Percentiles rank a stretch among this genome's conserved stretches.
phyloP scores from a whole-genome alignment of 805 yeast species.

The Vanderwaltozyma yarrowii region DNA sequence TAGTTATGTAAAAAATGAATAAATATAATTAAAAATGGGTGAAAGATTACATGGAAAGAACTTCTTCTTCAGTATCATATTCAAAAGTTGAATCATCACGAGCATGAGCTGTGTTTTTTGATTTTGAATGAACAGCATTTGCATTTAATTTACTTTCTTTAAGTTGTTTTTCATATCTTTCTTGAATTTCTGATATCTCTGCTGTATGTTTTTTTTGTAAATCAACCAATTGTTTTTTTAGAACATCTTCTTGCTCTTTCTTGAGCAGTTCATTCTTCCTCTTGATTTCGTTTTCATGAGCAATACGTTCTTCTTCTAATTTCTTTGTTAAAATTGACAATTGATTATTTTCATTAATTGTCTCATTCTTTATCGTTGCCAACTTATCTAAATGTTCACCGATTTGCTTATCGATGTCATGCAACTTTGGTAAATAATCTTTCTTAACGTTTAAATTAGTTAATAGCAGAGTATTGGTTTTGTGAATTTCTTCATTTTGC shows the following conservation, averaged over 20 bases:
- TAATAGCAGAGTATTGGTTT: slow-evolving; percentile 8
- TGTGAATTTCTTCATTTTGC: slow-evolving; percentile 10
- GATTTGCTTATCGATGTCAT: slow-evolving; percentile 18
- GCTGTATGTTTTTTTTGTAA: slow-evolving; percentile 16
- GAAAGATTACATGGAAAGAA: slow-evolving; percentile 4
- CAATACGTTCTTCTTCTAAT: slow-evolving; percentile 19
- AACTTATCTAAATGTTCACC: slow-evolving; percentile 12
- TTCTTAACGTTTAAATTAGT: slow-evolving; percentile 15
- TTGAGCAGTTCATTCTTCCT: slow-evolving; percentile 17
- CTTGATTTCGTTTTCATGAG: slow-evolving; percentile 18
- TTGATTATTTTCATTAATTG: slow-evolving; percentile 20
- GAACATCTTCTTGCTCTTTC: slow-evolving; percentile 18
- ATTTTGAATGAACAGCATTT: neutral
- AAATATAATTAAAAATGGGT: neutral
- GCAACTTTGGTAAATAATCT: slow-evolving; percentile 17
- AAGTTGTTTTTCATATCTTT: slow-evolving; percentile 9
- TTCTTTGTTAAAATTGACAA: slow-evolving; percentile 20
- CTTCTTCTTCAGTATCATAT: slow-evolving; percentile 18
- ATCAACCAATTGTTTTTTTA: slow-evolving; percentile 20
- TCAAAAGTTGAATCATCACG: slow-evolving; percentile 16
- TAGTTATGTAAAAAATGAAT: neutral
- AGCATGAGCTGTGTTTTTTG: neutral
- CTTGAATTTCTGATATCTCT: slow-evolving; percentile 12
- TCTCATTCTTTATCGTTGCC: slow-evolving; percentile 22
- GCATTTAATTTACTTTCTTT: neutral